Evolutionary conservation across 2,329 filamentous ascomycete genomes (phyloP), one percentile per base, ranked within the genome.

Genomic region (Talaromyces sp.): DNA sequence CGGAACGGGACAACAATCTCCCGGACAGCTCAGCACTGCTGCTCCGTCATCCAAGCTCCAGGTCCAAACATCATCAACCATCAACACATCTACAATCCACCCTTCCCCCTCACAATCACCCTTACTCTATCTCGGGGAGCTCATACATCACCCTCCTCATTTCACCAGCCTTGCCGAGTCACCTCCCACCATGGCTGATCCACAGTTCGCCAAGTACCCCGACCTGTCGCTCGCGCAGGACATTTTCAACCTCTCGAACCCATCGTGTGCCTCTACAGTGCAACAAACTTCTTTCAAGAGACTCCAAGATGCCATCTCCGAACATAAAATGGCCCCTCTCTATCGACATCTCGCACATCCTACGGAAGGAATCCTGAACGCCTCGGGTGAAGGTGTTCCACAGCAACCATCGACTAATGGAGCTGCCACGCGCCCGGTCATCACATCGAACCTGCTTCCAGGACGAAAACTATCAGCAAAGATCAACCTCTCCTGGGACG

Each of bases 401-500:
- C 78, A 80, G 71, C 74, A 84, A 81, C 70, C 80, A 79, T 70
- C 70, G 47, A 57, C 66, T 11, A 64, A 63, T 25, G 68, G 67
- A 47, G 66, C 67, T 85, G 67, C 83, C 70, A 68, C 77, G 70
- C 76, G 83, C 77, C 71, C 80, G 69, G 71, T 81, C 70, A 88
- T 91, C 78, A 82, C 87, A 65, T 88, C 87, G 50, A 90, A 89
- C 75, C 87, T 96, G 84, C 85, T 95, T 69, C 90, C 91, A 64
- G 89, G 87, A 73, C 89, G 87, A 79, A 86, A 86, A 73, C 82
- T 87, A 25, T 83, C 86, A 35, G 82, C 85, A 31, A 87, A 84
- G 67, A 85, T 91, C 50, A 88, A 87, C 71, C 83, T 98, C 64
- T 86, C 92, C 0, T 99, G 95, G 95, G 93, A 99, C 74, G 93